phyloP scores from a whole-genome alignment of 202 grass and related monocot species.

The Elaeis oleifera region DNA sequence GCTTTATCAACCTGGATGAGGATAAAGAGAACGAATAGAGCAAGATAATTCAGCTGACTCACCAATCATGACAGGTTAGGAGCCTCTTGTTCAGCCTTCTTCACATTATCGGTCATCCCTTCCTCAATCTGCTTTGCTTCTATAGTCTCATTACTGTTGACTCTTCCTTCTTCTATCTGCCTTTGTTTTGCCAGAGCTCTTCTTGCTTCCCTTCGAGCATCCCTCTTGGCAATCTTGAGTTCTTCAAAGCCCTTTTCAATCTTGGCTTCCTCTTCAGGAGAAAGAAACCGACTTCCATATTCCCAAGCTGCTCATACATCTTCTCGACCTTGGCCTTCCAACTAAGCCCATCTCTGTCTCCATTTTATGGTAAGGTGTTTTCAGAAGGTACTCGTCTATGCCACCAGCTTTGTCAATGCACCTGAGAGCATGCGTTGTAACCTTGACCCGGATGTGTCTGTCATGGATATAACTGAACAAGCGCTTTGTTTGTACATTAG shows the following conservation, averaged over 20 bases:
- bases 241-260: slow-evolving; percentile 60
- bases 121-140: slow-evolving; percentile 28
- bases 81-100: slow-evolving; percentile 18
- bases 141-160: slow-evolving; percentile 24
- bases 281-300: slow-evolving; percentile 67
- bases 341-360: slow-evolving; percentile 72
- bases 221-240: slow-evolving; percentile 35
- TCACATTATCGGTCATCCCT: slow-evolving; percentile 18
- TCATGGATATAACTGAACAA: slow-evolving; percentile 97
- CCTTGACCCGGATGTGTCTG: slow-evolving; percentile 69
- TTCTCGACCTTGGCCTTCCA: slow-evolving; percentile 92
- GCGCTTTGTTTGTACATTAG: slow-evolving; percentile 95
- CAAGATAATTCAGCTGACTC: slow-evolving; percentile 1
- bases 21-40: too few relatives aligned
- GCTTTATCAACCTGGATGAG: too few relatives aligned
- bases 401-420: slow-evolving; percentile 98
- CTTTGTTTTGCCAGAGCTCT: slow-evolving; percentile 44
- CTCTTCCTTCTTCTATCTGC: slow-evolving; percentile 33
- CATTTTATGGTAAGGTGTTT: slow-evolving; percentile 84
- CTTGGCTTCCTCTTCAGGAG: slow-evolving; percentile 68
- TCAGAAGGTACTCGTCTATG: slow-evolving; percentile 95
- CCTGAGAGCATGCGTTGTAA: slow-evolving; percentile 85
- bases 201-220: slow-evolving; percentile 38
- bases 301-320: slow-evolving; percentile 74
- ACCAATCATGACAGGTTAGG: slow-evolving; percentile 15